These are phyloP conservation scores for Acacia melanoxylon DNA, from an alignment of 306 rosid species.

Conservation along the genomic window DNA sequence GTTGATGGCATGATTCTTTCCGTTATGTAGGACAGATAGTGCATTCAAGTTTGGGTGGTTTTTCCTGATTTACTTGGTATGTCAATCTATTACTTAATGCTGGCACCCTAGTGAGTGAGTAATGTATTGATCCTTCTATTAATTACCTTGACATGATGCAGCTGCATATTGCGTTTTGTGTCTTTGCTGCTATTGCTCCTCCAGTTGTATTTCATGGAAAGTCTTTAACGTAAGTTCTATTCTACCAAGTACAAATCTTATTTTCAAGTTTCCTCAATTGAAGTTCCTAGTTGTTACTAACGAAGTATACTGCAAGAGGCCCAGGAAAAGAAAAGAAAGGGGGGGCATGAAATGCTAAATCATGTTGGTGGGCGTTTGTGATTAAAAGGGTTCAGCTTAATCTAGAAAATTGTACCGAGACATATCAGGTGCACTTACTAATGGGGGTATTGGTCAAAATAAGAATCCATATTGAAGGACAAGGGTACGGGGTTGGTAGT, in stretches of 20 bases:
- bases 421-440: too few species aligned
- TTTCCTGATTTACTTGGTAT: slow-evolving; percentile 91
- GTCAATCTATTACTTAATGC: slow-evolving; percentile 27
- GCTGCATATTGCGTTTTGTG: slow-evolving; percentile 86
- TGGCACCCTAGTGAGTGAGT: slow-evolving; percentile 21
- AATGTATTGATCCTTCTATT: slow-evolving; percentile 29
- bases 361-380: background rate
- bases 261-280: background rate
- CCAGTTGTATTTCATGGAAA: slow-evolving; percentile 90
- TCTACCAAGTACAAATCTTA: background rate
- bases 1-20: too few species aligned
- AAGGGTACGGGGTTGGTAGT: too few species aligned
- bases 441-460: too few species aligned
- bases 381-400: background rate
- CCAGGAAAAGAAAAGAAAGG: background rate
- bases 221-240: slow-evolving; percentile 73
- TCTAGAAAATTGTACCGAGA: too few species aligned
- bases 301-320: background rate
- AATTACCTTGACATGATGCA: slow-evolving; percentile 47
- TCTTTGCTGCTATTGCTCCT: slow-evolving; percentile 96
- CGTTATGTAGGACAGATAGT: slow-evolving; percentile 99
- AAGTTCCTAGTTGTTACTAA: slow-evolving; percentile 8
- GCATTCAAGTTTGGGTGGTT: slow-evolving; percentile 95
- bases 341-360: background rate
- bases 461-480: too few species aligned